Evolutionary conservation across 2,329 filamentous ascomycete genomes (phyloP).

Genomic region (Pseudogymnoascus sp.): DNA sequence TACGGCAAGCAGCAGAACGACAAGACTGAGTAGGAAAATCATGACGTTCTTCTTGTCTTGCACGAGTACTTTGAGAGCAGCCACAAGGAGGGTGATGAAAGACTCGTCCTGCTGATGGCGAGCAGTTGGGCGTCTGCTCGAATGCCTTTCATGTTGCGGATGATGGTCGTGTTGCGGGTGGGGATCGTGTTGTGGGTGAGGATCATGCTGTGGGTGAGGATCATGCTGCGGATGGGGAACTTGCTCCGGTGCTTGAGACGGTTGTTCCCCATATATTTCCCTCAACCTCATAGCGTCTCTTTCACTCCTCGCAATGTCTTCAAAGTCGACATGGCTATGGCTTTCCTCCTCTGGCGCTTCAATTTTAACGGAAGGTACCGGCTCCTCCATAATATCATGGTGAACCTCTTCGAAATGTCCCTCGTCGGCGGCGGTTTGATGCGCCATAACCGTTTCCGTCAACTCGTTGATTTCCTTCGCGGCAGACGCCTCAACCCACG

Average conservation of each 20-base stretch:
- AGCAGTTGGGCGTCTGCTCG: background rate
- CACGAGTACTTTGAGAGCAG: slow-evolving; percentile 45
- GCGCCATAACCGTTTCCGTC: background rate
- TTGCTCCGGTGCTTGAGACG: slow-evolving; percentile 25
- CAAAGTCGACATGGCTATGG: slow-evolving; percentile 39
- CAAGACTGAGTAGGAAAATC: slow-evolving; percentile 44
- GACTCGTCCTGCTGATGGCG: slow-evolving; percentile 31
- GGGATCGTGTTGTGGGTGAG: background rate
- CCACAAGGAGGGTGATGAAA: slow-evolving; percentile 45
- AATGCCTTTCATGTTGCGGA: background rate
- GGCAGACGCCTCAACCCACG: slow-evolving; percentile 53
- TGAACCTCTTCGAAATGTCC: background rate
- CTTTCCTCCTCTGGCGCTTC: slow-evolving; percentile 51
- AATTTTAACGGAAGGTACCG: slow-evolving; percentile 32
- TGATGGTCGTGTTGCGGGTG: background rate
- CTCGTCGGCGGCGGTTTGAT: slow-evolving; percentile 4
- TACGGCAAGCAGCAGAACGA: slow-evolving; percentile 45
- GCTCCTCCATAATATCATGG: slow-evolving; percentile 1
- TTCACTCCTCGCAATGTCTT: slow-evolving; percentile 33
- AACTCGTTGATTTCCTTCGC: slow-evolving; percentile 37
- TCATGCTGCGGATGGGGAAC: slow-evolving; percentile 31
- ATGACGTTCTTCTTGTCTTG: slow-evolving; percentile 51
- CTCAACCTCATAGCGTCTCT: slow-evolving; percentile 42
- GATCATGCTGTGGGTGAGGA: slow-evolving; percentile 13
- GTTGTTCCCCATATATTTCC: slow-evolving; percentile 43